Conservation (phyloP, 345 rosid species). For the Hirschfeldia incana region DNA sequence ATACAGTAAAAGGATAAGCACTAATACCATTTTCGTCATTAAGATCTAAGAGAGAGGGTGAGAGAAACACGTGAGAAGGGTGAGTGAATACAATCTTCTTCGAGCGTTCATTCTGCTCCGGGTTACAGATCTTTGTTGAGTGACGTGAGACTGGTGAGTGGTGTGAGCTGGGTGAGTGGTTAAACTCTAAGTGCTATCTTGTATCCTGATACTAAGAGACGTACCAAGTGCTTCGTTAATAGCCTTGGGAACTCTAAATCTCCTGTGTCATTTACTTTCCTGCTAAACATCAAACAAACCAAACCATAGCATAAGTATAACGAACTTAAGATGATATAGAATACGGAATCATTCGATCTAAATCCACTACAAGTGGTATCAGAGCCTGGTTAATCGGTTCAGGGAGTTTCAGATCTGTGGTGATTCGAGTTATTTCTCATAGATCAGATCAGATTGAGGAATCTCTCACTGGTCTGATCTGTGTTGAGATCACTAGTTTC, state of each 20-base stretch:
- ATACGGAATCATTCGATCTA: neutral
- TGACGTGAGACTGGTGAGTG: too few relatives aligned
- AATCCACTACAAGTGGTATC: neutral
- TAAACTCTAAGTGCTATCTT: neutral
- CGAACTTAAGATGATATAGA: neutral
- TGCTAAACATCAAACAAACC: neutral
- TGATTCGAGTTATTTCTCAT: neutral
- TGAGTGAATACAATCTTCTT: too few relatives aligned
- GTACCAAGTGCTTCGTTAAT: neutral
- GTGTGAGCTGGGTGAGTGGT: neutral
- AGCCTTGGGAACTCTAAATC: neutral
- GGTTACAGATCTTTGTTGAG: too few relatives aligned
- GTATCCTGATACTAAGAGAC: neutral
- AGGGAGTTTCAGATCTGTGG: neutral
- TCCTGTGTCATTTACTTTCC: neutral
- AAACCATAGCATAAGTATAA: neutral
- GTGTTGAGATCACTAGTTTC: neutral
- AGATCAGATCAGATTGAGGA: neutral
- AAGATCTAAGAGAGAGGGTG: too few relatives aligned
- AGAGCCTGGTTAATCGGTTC: neutral
- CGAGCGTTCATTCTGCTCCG: too few relatives aligned
- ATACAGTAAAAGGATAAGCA: too few relatives aligned
- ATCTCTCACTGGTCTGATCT: neutral
- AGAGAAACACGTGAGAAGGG: too few relatives aligned
- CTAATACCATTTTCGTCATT: too few relatives aligned